Evolutionary conservation across 2,329 filamentous ascomycete species (phyloP).

Genomic region (Sclerotinia sclerotiorum): DNA sequence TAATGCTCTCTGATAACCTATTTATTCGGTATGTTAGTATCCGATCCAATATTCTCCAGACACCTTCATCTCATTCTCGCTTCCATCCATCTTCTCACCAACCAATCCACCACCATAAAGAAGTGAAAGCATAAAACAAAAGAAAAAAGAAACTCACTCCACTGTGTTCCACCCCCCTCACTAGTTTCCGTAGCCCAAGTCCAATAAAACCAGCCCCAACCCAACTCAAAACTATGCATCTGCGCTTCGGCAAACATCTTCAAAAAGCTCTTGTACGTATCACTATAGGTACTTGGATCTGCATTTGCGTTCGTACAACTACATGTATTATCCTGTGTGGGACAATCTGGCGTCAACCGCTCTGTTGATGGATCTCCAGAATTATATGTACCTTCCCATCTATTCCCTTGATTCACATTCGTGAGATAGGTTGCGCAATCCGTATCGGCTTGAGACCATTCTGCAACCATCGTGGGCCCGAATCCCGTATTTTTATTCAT

Average conservation of each 20-base stretch:
- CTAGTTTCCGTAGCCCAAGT: slow-evolving; percentile 90
- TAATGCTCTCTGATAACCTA: slow-evolving; percentile 21
- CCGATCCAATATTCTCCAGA: no score
- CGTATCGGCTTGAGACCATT: slow-evolving; percentile 97
- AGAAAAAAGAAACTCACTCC: slow-evolving; percentile 55
- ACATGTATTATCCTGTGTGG: slow-evolving; percentile 65
- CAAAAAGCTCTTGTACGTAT: slow-evolving; percentile 80
- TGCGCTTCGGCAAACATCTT: slow-evolving; percentile 91
- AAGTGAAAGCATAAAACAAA: slow-evolving; percentile 52
- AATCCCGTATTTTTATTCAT: slow-evolving; percentile 77
- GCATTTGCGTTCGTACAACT: slow-evolving; percentile 76
- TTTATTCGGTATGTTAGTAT: background rate
- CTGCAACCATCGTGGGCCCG: slow-evolving; percentile 90
- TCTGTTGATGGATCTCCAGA: slow-evolving; percentile 56
- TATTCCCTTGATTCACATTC: slow-evolving; percentile 82
- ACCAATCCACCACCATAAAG: slow-evolving; percentile 61
- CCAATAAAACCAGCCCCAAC: slow-evolving; percentile 99
- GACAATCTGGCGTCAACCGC: slow-evolving; percentile 72
- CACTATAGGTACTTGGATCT: slow-evolving; percentile 64
- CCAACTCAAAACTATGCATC: slow-evolving; percentile 90
- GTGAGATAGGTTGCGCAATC: slow-evolving; percentile 88
- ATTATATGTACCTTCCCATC: slow-evolving; percentile 87
- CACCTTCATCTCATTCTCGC: background rate
- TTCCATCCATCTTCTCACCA: no score
- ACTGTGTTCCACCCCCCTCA: slow-evolving; percentile 57